Evolutionary conservation across 1,284 basidiomycete species (phyloP), one percentile per base, ranked within the genome.

Genomic region (Cutaneotrichosporon sp.): DNA sequence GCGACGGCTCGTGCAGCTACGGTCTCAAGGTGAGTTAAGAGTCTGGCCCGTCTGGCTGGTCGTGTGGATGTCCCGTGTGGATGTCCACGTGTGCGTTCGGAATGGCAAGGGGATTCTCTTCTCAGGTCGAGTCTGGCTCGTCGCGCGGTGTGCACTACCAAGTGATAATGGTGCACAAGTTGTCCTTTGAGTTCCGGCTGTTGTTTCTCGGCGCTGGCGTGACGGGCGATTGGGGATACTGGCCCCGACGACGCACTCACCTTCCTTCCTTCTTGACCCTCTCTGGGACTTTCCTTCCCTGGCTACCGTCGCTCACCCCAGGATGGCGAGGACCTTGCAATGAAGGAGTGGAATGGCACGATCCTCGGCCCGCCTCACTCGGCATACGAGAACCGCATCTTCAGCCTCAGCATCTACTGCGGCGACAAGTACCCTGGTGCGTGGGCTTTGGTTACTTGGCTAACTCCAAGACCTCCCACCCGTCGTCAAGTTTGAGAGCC

Each of bases 341-440:
- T 99, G 96, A 91, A 88, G 81, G 86, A 94, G 78, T 99, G 96
- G 96, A 98, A 97, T 77, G 96, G 95, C 49, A 99, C 97, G 13
- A 96, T 99, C 83, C 92, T 99, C 69, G 97, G 96, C 10, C 96
- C 97, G 38, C 94, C 94, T 63, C 95, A 98, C 83, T 95, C 92
- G 36, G 92, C 96, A 13, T 94, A 96, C 81, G 94, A 99, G 86
- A 99, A 99, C 82, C 87, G 96, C 60, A 99, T 99, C 82, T 99
- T 98, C 86, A 91, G 89, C 65, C 86, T 99, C 73, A 91, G 90
- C 84, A 95, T 99, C 77, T 84, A 85, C 74, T 98, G 96, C 77
- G 91, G 89, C 42, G 83, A 87, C 8, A 71, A 79, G 6, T 99
- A 99, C 80, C 96, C 97, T 8, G 91, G 95, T 71, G 68, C 69